phyloP scores from a whole-genome alignment of 2,329 filamentous ascomycete species.

The Colletotrichum phormii region DNA sequence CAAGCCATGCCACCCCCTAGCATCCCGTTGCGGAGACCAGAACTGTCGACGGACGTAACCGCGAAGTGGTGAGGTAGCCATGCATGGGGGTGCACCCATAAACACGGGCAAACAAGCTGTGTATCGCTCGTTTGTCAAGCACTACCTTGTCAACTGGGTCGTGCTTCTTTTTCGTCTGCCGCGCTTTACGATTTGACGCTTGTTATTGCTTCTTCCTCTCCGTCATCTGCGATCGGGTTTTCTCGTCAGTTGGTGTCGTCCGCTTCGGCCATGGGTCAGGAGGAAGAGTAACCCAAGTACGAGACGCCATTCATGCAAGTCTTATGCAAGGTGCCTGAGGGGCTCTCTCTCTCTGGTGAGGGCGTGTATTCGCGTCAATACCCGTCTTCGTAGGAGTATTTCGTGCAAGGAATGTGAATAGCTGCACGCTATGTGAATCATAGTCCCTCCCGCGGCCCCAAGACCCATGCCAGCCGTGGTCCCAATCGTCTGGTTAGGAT shows the following conservation, averaged over 20 bases:
- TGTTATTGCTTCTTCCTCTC: neutral
- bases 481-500: slow-evolving; percentile 10
- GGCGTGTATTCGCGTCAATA: neutral
- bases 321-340: neutral
- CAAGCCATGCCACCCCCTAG: slow-evolving; percentile 16
- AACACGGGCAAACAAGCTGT: neutral
- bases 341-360: neutral
- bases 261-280: neutral
- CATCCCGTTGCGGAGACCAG: neutral
- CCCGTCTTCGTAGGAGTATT: neutral
- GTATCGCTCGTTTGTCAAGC: neutral
- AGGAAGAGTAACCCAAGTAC: neutral
- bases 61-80: neutral
- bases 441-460: neutral
- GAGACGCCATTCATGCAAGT: neutral
- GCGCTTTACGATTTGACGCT: neutral
- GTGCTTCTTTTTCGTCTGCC: neutral
- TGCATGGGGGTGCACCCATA: neutral
- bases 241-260: neutral
- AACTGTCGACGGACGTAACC: slow-evolving; percentile 7
- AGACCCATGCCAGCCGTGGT: slow-evolving; percentile 7
- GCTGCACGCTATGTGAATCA: neutral
- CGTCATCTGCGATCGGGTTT: slow-evolving; percentile 8
- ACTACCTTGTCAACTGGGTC: neutral
- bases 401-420: neutral